Base-by-base conservation (phyloP, 208 protist genomes). In the Angomonas deanei region DNA sequence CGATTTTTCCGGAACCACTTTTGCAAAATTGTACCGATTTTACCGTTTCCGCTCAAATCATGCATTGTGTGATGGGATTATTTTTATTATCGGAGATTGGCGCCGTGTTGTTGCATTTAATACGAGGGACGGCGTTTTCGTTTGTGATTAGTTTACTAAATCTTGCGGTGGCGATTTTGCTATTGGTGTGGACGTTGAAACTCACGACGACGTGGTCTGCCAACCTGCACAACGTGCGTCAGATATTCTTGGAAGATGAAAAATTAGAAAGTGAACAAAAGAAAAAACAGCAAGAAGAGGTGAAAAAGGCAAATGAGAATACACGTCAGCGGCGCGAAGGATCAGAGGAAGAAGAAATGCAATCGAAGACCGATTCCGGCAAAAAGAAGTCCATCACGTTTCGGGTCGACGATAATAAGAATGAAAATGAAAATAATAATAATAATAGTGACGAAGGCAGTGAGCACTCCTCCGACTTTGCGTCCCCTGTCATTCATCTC, bases 21-120 rank as follows among this genome's bases (percentile, higher is more conserved):
- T 61, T 81, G 42, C 54, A 74, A 6, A 76, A 92, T 60, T 91
- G 84, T 66, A 88, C 88, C 30, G 74, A 84, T 55, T 89, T 94
- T 39, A 61, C 50, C 23, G 75, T 89, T 6, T 66, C 73, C 0
- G 88, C 80, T 28, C 81, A 83, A 68, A 84, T 86, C 13, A 78
- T 94, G 46, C 84, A 84, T 11, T 69, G 70, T 23, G 78, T 86
- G 3, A 80, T 76, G 71, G 81, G 68, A 63, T 70, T 94, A 19
- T 86, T 81, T 56, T 80, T 67, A 50, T 70, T 91, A 21, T 69
- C 82, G 6, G 82, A 88, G 53, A 54, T 73, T 27, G 79, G 84
- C 26, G 78, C 71, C 1, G 73, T 91, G 32, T 33, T 91, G 15
- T 69, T 94, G 42, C 78, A 90, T 72, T 78, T 66, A 57, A 64